Evolutionary conservation across 768 basidiomycete genomes (phyloP).

Genomic region (Suillus tomentosus): DNA sequence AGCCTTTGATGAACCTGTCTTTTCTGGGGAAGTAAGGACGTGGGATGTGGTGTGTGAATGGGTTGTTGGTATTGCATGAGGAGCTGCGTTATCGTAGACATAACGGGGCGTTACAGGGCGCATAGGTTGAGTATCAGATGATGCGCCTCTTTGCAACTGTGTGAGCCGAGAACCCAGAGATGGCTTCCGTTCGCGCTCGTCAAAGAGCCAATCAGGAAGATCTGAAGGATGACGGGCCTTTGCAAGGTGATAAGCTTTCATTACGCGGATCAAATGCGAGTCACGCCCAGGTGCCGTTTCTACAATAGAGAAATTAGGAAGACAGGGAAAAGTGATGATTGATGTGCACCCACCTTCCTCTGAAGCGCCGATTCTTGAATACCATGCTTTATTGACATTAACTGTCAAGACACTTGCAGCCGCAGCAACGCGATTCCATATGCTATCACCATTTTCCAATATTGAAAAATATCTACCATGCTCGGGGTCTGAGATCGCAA

Average conservation of each 20-base stretch:
- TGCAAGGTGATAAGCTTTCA: constrained; percentile 68
- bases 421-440: constrained; percentile 63
- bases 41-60: constrained; percentile 5
- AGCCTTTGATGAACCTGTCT: constrained; percentile 36
- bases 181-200: constrained; percentile 51
- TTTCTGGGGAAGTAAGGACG: constrained; percentile 20
- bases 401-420: constrained; percentile 52
- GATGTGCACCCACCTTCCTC: constrained; percentile 43
- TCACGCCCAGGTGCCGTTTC: constrained; percentile 58
- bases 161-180: constrained; percentile 18
- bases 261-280: constrained; percentile 59
- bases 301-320: constrained; percentile 18
- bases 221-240: constrained; percentile 59
- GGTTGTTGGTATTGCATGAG: constrained; percentile 8
- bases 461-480: constrained; percentile 4
- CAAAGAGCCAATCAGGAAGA: constrained; percentile 68
- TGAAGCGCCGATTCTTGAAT: constrained; percentile 40
- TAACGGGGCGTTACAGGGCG: constrained; percentile 37
- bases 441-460: constrained; percentile 42
- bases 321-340: constrained; percentile 8
- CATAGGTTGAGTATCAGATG: constrained; percentile 18
- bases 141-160: background rate
- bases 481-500: background rate
- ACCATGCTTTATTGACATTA: constrained; percentile 61
- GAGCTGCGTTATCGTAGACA: constrained; percentile 38